A percentile compares a stretch with the other conserved stretches of the same genome.
Conservation (phyloP, 2,329 filamentous ascomycete species). For the Penicillium verrucosum region DNA sequence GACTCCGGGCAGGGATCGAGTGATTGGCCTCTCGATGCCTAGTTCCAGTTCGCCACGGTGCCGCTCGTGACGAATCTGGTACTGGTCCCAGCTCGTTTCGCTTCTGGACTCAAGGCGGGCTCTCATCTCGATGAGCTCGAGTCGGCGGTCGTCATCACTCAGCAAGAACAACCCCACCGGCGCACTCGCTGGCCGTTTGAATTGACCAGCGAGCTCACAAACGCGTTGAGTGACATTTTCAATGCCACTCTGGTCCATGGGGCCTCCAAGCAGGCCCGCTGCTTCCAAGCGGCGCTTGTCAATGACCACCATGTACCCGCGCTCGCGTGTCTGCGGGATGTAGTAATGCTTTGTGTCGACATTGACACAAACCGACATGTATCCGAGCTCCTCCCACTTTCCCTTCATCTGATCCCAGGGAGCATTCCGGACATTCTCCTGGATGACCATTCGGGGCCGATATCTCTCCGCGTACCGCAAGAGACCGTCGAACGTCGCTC, state of each 20-base stretch:
- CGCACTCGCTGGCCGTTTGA: constrained; percentile 59
- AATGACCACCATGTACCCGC: constrained; percentile 61
- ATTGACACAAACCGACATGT: constrained; percentile 49
- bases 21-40: constrained; percentile 57
- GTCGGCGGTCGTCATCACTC: constrained; percentile 52
- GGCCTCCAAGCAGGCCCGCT: constrained; percentile 19
- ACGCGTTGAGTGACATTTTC: constrained; percentile 2
- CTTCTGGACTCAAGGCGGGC: constrained; percentile 34
- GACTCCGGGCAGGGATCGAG: constrained; percentile 57
- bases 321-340: constrained; percentile 65
- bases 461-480: constrained; percentile 54
- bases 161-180: constrained; percentile 62
- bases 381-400: constrained; percentile 52
- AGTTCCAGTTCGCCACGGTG: constrained; percentile 52
- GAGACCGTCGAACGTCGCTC: constrained; percentile 62
- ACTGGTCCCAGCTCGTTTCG: constrained; percentile 40
- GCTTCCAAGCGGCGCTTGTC: constrained; percentile 33
- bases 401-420: constrained; percentile 57
- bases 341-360: constrained; percentile 71
- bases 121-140: constrained; percentile 52
- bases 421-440: constrained; percentile 67
- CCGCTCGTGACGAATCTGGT: constrained; percentile 58
- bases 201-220: constrained; percentile 38
- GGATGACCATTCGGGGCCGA: constrained; percentile 61
- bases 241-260: constrained; percentile 33